Conservation (phyloP, 1,284 basidiomycete genomes). For the Porphyrellus sp. region DNA sequence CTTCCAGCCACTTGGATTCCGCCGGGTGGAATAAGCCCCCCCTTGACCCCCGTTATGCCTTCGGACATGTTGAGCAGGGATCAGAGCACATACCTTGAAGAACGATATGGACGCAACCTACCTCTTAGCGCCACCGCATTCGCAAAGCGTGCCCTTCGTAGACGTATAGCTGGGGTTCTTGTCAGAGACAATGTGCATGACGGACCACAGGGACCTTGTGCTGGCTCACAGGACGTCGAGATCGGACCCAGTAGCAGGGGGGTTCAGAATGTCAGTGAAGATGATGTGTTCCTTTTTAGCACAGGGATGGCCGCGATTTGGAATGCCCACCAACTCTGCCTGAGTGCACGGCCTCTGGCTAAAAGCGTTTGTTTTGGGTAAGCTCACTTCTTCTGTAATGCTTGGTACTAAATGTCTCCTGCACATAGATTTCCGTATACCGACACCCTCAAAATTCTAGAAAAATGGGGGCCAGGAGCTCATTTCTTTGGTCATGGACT, state of each 20-base stretch:
- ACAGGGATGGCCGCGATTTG: conserved; percentile 94
- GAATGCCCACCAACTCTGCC: conserved; percentile 77
- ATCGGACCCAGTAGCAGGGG: conserved; percentile 61
- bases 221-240: conserved; percentile 47
- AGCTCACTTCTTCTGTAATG: conserved; percentile 25
- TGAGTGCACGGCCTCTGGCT: conserved; percentile 51
- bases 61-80: conserved; percentile 43
- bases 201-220: conserved; percentile 38
- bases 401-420: conserved; percentile 7
- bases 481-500: conserved; percentile 86
- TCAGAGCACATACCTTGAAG: conserved; percentile 74
- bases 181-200: conserved; percentile 52
- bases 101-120: conserved; percentile 93
- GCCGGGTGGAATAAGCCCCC: neutral
- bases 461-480: conserved; percentile 97
- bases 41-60: neutral
- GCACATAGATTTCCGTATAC: conserved; percentile 88
- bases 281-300: conserved; percentile 86
- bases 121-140: conserved; percentile 70
- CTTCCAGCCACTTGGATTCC: conserved; percentile 29
- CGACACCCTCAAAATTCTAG: conserved; percentile 93
- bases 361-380: conserved; percentile 94
- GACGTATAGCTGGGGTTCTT: conserved; percentile 88
- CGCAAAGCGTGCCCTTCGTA: conserved; percentile 83
- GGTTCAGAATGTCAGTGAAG: conserved; percentile 63